Evolutionary conservation across 257 asterid species (phyloP).

Genomic region (Salvia rosmarinus): DNA sequence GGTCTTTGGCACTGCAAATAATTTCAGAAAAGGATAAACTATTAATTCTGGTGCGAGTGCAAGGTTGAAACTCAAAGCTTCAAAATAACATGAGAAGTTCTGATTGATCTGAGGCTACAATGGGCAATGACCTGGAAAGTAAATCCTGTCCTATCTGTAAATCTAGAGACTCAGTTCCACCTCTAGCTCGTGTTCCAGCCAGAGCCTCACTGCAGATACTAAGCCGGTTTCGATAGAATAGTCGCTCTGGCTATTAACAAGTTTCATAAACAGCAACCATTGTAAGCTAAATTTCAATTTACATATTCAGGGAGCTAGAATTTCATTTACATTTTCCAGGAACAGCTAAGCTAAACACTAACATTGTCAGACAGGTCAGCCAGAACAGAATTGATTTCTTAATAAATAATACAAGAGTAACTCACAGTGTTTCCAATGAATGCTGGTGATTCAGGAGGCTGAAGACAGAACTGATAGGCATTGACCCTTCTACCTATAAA

Average conservation of each 20-base stretch:
- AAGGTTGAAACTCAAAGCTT: conserved; percentile 28
- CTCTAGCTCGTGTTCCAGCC: conserved; percentile 96
- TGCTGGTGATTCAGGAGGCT: conserved; percentile 87
- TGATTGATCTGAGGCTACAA: conserved; percentile 23
- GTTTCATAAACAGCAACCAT: conserved; percentile 29
- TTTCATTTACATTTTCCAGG: not conserved
- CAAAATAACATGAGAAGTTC: not conserved
- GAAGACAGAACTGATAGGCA: conserved; percentile 87
- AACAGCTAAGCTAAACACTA: conserved; percentile 6
- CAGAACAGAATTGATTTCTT: not conserved
- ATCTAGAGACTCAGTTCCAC: conserved; percentile 74
- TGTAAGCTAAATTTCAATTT: too few species aligned
- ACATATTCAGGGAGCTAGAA: too few species aligned
- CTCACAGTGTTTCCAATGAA: conserved; percentile 96
- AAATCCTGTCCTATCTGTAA: conserved; percentile 80
- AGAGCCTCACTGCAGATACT: conserved; percentile 86
- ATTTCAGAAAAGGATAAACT: not conserved
- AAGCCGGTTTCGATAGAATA: conserved; percentile 73
- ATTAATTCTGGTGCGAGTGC: not conserved
- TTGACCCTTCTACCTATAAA: conserved; percentile 69
- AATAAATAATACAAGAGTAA: conserved; percentile 25
- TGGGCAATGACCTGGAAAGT: conserved; percentile 70
- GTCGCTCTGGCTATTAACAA: conserved; percentile 80
- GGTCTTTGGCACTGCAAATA: conserved; percentile 75
- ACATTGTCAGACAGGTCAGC: not conserved